Percentiles rank a stretch among this genome's conserved stretches.
Conservation (phyloP, 2,329 filamentous ascomycete genomes). For the Eurotiales sp. region DNA sequence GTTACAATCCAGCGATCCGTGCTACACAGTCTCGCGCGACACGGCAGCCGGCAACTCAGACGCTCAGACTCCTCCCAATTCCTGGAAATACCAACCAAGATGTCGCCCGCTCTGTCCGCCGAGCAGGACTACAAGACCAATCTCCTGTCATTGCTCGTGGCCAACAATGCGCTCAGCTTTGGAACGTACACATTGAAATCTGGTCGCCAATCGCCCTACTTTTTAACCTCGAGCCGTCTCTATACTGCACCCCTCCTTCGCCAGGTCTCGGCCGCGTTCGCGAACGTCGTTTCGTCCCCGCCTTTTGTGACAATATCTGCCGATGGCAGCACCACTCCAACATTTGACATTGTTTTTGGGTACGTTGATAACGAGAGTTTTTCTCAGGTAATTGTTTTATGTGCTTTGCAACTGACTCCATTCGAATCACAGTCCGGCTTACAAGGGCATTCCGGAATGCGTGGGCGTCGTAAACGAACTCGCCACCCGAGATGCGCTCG, state of each 20-base stretch:
- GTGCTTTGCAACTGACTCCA: not conserved
- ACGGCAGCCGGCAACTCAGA: not conserved
- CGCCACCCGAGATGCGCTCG: conserved; percentile 57
- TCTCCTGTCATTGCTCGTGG: conserved; percentile 36
- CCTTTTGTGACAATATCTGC: conserved; percentile 37
- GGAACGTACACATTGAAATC: conserved; percentile 74
- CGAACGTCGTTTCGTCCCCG: conserved; percentile 54
- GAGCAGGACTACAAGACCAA: conserved; percentile 36
- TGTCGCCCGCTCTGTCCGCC: conserved; percentile 25
- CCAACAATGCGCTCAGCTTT: conserved; percentile 41
- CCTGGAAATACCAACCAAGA: conserved; percentile 15
- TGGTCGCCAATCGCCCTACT: conserved; percentile 85
- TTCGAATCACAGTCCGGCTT: conserved; percentile 59
- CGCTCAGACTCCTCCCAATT: no score
- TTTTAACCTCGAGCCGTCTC: conserved; percentile 94
- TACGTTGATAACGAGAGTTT: not conserved
- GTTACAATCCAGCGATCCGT: not conserved
- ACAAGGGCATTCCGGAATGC: conserved; percentile 94
- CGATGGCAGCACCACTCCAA: conserved; percentile 39
- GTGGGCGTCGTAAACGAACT: conserved; percentile 73
- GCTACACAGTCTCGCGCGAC: not conserved
- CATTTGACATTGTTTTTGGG: conserved; percentile 83
- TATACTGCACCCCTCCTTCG: conserved; percentile 74
- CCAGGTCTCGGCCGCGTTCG: conserved; percentile 78
- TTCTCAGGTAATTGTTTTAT: no score